Evolutionary conservation across 116 monocot species (phyloP), one percentile per base, ranked within the genome.

Genomic region (Thalassia testudinum): DNA sequence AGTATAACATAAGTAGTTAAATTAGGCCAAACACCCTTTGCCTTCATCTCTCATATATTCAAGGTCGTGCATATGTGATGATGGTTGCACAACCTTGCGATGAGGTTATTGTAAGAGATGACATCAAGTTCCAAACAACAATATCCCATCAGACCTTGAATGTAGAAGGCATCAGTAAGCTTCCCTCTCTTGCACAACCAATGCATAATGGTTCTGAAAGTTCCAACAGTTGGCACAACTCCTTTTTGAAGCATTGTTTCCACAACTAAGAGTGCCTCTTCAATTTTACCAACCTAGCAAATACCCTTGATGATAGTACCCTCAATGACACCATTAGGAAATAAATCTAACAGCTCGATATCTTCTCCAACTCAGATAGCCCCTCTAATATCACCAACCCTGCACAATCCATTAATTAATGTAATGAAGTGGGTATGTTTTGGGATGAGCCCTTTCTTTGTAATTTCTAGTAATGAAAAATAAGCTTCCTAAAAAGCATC

Each of bases 191-290:
- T 76, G 38, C 61, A 54, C 50, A 77, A 68, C 37, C 69, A 65
- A 62, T 82, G 79, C 74, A 88, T 88, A 26, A 88, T 65, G 42
- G 83, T 82, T 1, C 82, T 79, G 43, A 88, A 88, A 57, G 83
- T 88, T 58, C 79, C 82, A 68, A 68, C 54, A 44, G 88, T 88
- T 21, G 88, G 88, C n/a, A 82, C 48, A 22, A 60, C 22, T n/a
- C 74, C 68, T 54, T 23, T 51, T 18, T 68, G 53, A 51, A 73
- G 61, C 64, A 88, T 64, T 28, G 66, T 49, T 71, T 62, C 63
- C 42, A 82, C 76, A 53, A 79, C 73, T 13, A 79, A 47, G 27
- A 88, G 54, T 54, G 88, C 82, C 49, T 76, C 83, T 62, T 82
- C 83, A 62, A 88, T 49, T 66, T 77, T 88, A 23, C 83, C 72